Evolutionary conservation across 1,284 basidiomycete species (phyloP).

Genomic region (Cutaneotrichosporon sp.): DNA sequence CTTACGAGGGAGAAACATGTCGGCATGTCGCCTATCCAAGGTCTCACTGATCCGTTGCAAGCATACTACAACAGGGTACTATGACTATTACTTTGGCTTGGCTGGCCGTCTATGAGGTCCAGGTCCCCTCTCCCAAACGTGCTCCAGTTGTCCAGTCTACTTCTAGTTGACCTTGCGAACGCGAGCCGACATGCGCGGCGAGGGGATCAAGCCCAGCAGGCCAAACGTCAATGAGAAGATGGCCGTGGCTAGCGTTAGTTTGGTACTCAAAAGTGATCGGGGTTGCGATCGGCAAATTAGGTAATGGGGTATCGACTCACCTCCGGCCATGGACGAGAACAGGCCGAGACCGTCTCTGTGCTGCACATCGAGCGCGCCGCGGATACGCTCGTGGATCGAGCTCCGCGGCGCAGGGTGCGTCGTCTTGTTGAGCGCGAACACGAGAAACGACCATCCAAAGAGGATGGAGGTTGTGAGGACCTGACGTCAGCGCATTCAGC

Average conservation of each 20-base stretch:
- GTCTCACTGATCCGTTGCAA: background rate
- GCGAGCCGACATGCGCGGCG: slow-evolving; percentile 36
- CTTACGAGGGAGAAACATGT: too few relatives aligned
- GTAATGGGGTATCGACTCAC: slow-evolving; percentile 28
- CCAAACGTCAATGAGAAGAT: slow-evolving; percentile 47
- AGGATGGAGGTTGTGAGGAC: slow-evolving; percentile 45
- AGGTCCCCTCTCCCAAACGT: background rate
- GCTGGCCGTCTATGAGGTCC: background rate
- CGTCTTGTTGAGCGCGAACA: slow-evolving; percentile 45
- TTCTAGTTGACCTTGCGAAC: background rate
- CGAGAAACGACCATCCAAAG: slow-evolving; percentile 44
- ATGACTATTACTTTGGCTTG: background rate
- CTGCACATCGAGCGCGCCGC: slow-evolving; percentile 17
- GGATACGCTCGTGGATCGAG: slow-evolving; percentile 33
- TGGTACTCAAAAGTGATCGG: background rate
- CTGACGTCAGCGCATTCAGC: slow-evolving; percentile 11
- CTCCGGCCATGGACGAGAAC: slow-evolving; percentile 38
- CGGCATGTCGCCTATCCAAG: background rate
- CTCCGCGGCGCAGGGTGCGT: slow-evolving; percentile 32
- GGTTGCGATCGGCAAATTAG: background rate
- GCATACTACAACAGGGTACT: background rate
- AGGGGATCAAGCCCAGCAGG: slow-evolving; percentile 46
- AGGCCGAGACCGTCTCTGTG: slow-evolving; percentile 32
- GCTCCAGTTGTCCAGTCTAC: background rate
- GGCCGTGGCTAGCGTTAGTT: slow-evolving; percentile 40